Evolutionary conservation across 495 filamentous ascomycete species (phyloP).

Genomic region (Penicillium psychrofluorescens): DNA sequence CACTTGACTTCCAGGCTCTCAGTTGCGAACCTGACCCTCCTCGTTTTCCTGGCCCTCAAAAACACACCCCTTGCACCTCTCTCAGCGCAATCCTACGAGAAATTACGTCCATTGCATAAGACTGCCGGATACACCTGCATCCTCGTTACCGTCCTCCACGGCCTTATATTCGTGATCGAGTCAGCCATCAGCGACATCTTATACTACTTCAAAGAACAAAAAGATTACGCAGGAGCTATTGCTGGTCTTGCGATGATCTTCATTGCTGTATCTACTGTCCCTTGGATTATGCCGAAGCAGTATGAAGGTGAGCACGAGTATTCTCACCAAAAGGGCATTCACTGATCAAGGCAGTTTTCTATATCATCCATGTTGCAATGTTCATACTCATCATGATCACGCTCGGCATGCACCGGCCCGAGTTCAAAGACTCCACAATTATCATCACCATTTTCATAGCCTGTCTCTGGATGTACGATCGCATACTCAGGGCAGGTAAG

Average conservation of each 20-base stretch:
- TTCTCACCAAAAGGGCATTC: not conserved
- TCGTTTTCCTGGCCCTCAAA: conserved; percentile 53
- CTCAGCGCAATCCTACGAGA: conserved; percentile 53
- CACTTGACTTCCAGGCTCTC: conserved; percentile 39
- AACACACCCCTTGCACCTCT: conserved; percentile 53
- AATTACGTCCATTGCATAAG: conserved; percentile 53
- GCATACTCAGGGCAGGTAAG: conserved; percentile 39
- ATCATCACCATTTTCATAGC: conserved; percentile 39
- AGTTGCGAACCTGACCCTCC: conserved; percentile 43
- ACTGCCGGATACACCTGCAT: conserved; percentile 50
- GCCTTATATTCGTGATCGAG: conserved; percentile 30
- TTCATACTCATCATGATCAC: conserved; percentile 44
- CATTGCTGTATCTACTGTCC: conserved; percentile 21
- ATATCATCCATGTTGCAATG: conserved; percentile 44
- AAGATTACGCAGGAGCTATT: conserved; percentile 38
- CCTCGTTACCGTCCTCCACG: conserved; percentile 35
- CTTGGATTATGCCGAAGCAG: conserved; percentile 24
- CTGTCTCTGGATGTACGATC: conserved; percentile 44
- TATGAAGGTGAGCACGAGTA: conserved; percentile 35
- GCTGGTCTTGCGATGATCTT: conserved; percentile 42
- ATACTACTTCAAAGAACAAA: conserved; percentile 14
- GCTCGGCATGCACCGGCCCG: conserved; percentile 47
- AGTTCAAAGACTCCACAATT: conserved; percentile 24
- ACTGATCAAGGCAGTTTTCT: conserved; percentile 31
- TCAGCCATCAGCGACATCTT: conserved; percentile 18